Evolutionary conservation across 2,329 filamentous ascomycete species (phyloP).

Genomic region (Lecanoromycetidae sp.): DNA sequence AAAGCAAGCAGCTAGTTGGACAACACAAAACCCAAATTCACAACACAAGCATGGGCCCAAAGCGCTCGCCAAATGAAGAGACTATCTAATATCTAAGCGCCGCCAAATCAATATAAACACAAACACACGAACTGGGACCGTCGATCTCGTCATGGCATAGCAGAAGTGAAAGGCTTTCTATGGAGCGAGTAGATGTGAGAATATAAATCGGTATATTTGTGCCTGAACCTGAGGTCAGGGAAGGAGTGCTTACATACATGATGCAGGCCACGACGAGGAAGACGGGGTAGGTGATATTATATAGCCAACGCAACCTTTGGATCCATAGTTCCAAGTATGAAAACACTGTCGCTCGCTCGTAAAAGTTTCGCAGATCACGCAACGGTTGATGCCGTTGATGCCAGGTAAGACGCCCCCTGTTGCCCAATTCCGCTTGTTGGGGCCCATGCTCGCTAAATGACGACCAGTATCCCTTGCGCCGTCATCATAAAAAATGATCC

Average conservation of each 20-base stretch:
- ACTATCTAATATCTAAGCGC: too few relatives aligned
- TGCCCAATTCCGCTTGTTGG: neutral
- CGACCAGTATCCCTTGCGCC: slow-evolving; percentile 4
- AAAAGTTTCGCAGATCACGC: slow-evolving; percentile 3
- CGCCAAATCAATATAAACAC: slow-evolving; percentile 5
- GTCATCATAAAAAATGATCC: slow-evolving; percentile 11
- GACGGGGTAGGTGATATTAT: slow-evolving; percentile 11
- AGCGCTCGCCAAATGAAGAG: too few relatives aligned
- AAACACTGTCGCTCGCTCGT: slow-evolving; percentile 11
- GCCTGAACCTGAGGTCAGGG: slow-evolving; percentile 16
- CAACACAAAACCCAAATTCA: neutral
- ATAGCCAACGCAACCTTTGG: slow-evolving; percentile 9
- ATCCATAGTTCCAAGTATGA: slow-evolving; percentile 1
- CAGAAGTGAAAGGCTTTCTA: slow-evolving; percentile 14
- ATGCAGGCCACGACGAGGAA: slow-evolving; percentile 19
- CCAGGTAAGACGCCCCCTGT: slow-evolving; percentile 5
- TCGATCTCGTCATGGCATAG: slow-evolving; percentile 17
- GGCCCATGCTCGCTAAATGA: slow-evolving; percentile 12
- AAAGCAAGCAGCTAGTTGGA: neutral
- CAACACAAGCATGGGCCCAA: neutral
- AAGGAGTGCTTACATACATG: slow-evolving; percentile 22
- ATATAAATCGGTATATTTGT: slow-evolving; percentile 18
- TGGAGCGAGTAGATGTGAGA: slow-evolving; percentile 15
- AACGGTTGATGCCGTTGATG: neutral
- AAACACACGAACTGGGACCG: slow-evolving; percentile 4